Percentiles rank a stretch among this genome's conserved stretches.
phyloP scores from a whole-genome alignment of 495 filamentous ascomycete species.

The Tuber calosporum region DNA sequence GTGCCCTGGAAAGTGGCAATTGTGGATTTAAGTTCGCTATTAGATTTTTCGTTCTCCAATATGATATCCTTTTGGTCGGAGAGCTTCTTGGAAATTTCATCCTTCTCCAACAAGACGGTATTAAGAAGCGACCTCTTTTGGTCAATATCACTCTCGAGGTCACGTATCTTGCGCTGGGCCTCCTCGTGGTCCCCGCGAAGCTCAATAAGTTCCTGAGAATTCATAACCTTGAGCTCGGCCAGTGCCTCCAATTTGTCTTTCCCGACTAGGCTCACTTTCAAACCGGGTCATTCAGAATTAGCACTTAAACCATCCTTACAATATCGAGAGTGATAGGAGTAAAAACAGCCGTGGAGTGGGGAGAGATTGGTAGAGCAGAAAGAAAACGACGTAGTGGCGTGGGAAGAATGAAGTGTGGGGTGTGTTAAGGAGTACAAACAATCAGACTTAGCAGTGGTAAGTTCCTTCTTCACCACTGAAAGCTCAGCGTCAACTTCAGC shows the following conservation, averaged over 20 bases:
- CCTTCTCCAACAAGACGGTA: slow-evolving; percentile 43
- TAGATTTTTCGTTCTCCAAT: slow-evolving; percentile 41
- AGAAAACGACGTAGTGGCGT: background rate
- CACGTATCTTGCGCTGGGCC: slow-evolving; percentile 38
- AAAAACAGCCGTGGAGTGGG: background rate
- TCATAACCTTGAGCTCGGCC: slow-evolving; percentile 47
- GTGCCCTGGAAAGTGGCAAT: slow-evolving; percentile 42
- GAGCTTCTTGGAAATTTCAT: slow-evolving; percentile 39
- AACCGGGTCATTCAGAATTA: slow-evolving; percentile 12
- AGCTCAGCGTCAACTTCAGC: slow-evolving; percentile 41
- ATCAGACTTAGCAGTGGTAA: slow-evolving; percentile 42
- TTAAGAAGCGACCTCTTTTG: slow-evolving; percentile 45
- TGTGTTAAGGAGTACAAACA: slow-evolving; percentile 37
- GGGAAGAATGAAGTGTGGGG: slow-evolving; percentile 7
- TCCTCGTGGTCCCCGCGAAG: slow-evolving; percentile 47
- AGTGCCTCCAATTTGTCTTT: slow-evolving; percentile 50
- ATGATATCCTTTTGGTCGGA: slow-evolving; percentile 41
- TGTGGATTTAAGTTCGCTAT: slow-evolving; percentile 40
- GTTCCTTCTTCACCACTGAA: slow-evolving; percentile 33
- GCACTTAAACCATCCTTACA: background rate
- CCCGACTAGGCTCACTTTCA: slow-evolving; percentile 44
- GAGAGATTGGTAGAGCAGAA: background rate
- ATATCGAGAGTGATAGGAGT: background rate
- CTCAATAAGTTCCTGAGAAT: slow-evolving; percentile 46
- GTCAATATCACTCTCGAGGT: slow-evolving; percentile 43